Conservation (phyloP, 108 stramenopile species). For the Conticribra guillardii region DNA sequence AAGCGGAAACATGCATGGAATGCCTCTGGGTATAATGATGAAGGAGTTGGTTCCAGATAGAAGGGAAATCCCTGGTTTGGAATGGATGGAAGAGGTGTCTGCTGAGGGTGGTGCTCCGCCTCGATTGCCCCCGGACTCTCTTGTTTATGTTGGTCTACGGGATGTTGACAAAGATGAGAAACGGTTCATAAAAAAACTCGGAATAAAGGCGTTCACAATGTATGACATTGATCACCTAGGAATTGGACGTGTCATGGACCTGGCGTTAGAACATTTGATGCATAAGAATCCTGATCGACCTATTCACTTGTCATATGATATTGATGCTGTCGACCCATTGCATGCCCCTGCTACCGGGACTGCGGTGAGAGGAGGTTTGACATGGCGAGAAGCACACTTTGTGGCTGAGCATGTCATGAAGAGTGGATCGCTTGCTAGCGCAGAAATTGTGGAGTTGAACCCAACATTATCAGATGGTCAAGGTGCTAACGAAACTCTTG, state of each 20-base stretch:
- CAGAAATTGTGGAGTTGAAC: conserved; percentile 99
- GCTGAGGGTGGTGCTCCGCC: conserved; percentile 31
- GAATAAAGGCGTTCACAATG: conserved; percentile 93
- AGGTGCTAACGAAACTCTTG: conserved; percentile 86
- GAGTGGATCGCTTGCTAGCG: conserved; percentile 91
- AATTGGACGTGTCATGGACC: conserved; percentile 96
- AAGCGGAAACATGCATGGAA: conserved; percentile 99
- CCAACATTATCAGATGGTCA: conserved; percentile 78
- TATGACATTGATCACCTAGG: conserved; percentile 97
- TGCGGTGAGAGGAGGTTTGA: conserved; percentile 96
- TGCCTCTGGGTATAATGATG: conserved; percentile 96
- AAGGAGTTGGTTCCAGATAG: conserved; percentile 78
- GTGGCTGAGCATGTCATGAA: conserved; percentile 91
- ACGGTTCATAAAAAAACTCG: conserved; percentile 69
- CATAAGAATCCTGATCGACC: conserved; percentile 73
- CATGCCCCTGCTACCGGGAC: conserved; percentile 99
- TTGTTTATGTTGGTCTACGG: conserved; percentile 97
- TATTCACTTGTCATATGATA: conserved; percentile 93
- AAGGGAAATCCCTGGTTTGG: conserved; percentile 85
- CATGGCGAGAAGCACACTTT: conserved; percentile 97
- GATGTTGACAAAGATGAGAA: conserved; percentile 96
- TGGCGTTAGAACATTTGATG: conserved; percentile 88
- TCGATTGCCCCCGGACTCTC: conserved; percentile 68
- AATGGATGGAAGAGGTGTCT: conserved; percentile 65
- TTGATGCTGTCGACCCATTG: conserved; percentile 97